A percentile compares a stretch with the other conserved stretches of the same genome.
Conservation (phyloP, 345 rosid genomes). For the Isatis tinctoria region DNA sequence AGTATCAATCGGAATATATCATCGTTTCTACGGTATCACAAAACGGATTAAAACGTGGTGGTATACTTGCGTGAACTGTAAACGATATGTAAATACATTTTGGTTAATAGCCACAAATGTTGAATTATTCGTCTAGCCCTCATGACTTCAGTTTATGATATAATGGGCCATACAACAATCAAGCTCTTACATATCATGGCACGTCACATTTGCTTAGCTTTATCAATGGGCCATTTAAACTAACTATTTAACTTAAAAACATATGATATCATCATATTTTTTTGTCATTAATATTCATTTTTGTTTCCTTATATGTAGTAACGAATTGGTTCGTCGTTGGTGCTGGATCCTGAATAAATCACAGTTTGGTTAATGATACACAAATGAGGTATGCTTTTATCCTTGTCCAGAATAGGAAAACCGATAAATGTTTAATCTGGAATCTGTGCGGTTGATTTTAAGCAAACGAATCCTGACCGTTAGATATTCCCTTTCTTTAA, state of each 20-base stretch:
- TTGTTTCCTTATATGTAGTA: too few species aligned
- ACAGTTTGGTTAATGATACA: too few species aligned
- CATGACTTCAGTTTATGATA: background rate
- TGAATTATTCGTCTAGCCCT: background rate
- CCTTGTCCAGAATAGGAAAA: background rate
- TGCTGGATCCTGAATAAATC: too few species aligned
- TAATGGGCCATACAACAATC: background rate
- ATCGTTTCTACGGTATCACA: too few species aligned
- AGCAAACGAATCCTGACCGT: conserved; percentile 9
- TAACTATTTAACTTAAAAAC: background rate
- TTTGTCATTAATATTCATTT: too few species aligned
- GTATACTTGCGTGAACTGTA: background rate
- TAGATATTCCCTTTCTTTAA: background rate
- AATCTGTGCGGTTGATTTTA: background rate
- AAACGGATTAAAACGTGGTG: background rate
- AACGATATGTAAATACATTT: background rate
- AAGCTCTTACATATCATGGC: background rate
- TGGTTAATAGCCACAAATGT: background rate
- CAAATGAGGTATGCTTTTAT: background rate
- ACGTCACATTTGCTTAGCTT: background rate
- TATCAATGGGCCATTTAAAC: background rate
- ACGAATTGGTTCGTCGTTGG: too few species aligned
- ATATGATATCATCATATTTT: too few species aligned
- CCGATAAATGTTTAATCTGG: background rate
- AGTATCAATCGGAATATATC: too few species aligned